phyloP scores from a whole-genome alignment of 2,329 filamentous ascomycete genomes.

The Aspergillus fijiensis region DNA sequence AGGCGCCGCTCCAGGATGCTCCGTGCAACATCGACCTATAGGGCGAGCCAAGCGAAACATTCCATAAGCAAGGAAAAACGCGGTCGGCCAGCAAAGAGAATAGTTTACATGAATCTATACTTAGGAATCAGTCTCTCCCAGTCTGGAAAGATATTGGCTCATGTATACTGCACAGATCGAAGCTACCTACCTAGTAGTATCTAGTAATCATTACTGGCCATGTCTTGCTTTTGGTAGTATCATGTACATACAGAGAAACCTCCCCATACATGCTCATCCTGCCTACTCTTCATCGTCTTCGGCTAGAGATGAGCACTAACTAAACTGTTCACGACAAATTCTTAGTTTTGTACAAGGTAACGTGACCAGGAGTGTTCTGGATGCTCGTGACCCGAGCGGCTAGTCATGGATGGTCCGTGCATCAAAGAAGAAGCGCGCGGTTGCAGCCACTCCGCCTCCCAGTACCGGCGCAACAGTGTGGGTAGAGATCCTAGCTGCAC shows the following conservation, averaged over 20 bases:
- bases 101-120: background rate
- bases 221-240: too few relatives aligned
- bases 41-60: background rate
- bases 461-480: conserved; percentile 25
- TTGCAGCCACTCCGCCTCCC: conserved; percentile 31
- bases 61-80: background rate
- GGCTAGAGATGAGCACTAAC: too few relatives aligned
- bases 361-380: background rate
- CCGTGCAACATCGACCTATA: background rate
- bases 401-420: conserved; percentile 19
- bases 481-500: conserved; percentile 21
- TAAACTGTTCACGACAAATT: too few relatives aligned
- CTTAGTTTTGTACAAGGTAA: background rate
- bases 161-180: too few relatives aligned
- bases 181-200: too few relatives aligned
- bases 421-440: conserved; percentile 22
- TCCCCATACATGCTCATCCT: too few relatives aligned
- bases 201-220: too few relatives aligned
- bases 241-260: too few relatives aligned
- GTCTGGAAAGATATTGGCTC: too few relatives aligned
- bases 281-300: too few relatives aligned
- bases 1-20: background rate
- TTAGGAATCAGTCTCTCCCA: background rate
- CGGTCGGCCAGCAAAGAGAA: too few relatives aligned
- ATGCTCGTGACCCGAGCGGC: background rate